Conservation (phyloP, 805 yeast genomes). For the Tanozyma kutaoensis region DNA sequence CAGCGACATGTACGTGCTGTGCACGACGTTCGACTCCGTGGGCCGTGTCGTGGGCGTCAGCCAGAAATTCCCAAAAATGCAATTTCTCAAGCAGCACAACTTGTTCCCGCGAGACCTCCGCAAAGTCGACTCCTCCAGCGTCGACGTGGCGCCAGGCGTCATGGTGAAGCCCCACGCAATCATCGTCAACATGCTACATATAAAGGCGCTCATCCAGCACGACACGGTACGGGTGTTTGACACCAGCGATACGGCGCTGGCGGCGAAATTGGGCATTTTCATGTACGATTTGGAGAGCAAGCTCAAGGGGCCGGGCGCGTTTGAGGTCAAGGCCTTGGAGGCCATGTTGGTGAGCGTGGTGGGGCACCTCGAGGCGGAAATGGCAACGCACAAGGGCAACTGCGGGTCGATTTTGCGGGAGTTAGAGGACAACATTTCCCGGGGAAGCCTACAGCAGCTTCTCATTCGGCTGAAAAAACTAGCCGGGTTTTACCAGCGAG, state of each 20-base stretch:
- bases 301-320: conserved; percentile 29
- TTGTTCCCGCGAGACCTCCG: conserved; percentile 79
- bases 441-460: conserved; percentile 61
- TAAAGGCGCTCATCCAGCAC: conserved; percentile 76
- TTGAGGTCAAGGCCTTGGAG: conserved; percentile 77
- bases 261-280: conserved; percentile 58
- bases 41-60: conserved; percentile 66
- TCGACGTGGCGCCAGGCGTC: conserved; percentile 82
- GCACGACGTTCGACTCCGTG: conserved; percentile 63
- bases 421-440: conserved; percentile 67
- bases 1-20: conserved; percentile 44
- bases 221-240: conserved; percentile 80
- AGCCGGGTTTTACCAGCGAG: conserved; percentile 62
- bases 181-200: conserved; percentile 70
- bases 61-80: conserved; percentile 59
- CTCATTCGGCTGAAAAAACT: conserved; percentile 62
- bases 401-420: conserved; percentile 57
- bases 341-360: conserved; percentile 71
- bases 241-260: conserved; percentile 52
- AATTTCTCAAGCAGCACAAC: conserved; percentile 55
- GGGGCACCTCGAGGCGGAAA: conserved; percentile 66
- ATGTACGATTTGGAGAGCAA: conserved; percentile 78
- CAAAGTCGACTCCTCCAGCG: conserved; percentile 60
- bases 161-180: conserved; percentile 70
- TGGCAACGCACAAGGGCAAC: conserved; percentile 39